Percentiles rank a stretch among this genome's conserved stretches.
These are phyloP conservation scores for Eucalyptus marginata DNA, from an alignment of 345 rosid genomes.

Conservation along the genomic window DNA sequence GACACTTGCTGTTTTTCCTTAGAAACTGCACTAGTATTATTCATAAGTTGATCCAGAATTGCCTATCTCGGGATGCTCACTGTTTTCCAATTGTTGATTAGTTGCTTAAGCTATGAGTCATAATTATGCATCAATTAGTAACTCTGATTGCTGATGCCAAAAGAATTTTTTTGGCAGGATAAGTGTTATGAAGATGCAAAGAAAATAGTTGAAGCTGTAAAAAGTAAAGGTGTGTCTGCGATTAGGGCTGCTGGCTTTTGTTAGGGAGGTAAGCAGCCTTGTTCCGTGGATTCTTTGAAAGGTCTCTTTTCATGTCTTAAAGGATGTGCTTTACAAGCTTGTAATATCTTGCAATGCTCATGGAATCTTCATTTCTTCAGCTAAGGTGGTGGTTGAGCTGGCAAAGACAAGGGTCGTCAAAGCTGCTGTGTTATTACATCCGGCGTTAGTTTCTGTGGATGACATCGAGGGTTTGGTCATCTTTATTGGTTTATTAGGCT, in stretches of 20 bases:
- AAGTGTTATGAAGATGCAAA: background rate
- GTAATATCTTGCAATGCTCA: background rate
- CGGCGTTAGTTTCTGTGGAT: background rate
- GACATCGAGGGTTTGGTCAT: background rate
- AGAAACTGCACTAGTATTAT: background rate
- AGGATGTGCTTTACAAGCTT: background rate
- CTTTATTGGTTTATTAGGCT: background rate
- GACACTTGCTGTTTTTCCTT: background rate
- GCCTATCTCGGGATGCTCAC: background rate
- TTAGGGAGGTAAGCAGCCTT: conserved; percentile 4
- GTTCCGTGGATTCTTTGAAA: background rate
- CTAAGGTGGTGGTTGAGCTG: background rate
- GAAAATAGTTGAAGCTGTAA: background rate
- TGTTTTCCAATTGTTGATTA: background rate
- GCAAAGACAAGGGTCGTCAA: background rate
- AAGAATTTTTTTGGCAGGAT: background rate
- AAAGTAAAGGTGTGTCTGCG: conserved; percentile 3
- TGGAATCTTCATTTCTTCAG: background rate
- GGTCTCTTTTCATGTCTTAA: background rate
- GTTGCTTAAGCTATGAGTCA: background rate
- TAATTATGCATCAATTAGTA: background rate
- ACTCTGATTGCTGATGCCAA: background rate
- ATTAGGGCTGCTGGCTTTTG: conserved; percentile 5
- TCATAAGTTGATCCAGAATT: background rate
- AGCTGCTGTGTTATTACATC: background rate